Percentiles rank a stretch among this genome's conserved stretches.
These are phyloP conservation scores for Seiridium cupressi DNA, from an alignment of 2,329 filamentous ascomycete genomes.

Conservation along the genomic window DNA sequence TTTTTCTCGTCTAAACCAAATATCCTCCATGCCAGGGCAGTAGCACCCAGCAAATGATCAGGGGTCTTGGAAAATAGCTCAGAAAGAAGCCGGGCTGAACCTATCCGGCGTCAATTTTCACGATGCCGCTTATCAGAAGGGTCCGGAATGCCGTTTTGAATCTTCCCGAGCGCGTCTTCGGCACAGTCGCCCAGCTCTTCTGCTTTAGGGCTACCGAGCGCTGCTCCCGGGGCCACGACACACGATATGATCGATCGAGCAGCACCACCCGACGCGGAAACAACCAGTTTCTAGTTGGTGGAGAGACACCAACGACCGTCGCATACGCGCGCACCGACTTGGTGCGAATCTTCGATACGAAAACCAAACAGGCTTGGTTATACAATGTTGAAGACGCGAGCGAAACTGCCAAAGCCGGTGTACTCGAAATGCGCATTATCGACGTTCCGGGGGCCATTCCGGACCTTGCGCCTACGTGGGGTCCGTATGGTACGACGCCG, in stretches of 20 bases:
- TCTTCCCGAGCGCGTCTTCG: not conserved
- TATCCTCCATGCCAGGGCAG: slow-evolving; percentile 15
- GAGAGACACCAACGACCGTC: no score
- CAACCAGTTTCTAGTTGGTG: no score
- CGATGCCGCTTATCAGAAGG: not conserved
- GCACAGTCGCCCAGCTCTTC: not conserved
- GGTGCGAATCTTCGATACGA: no score
- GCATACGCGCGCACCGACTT: no score
- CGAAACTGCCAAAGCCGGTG: no score
- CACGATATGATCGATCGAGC: no score
- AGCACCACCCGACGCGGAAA: no score
- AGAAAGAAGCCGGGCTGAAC: slow-evolving; percentile 7
- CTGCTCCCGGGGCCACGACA: not conserved
- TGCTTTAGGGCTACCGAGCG: not conserved
- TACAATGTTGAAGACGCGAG: no score
- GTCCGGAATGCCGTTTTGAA: slow-evolving; percentile 4
- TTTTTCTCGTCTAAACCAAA: slow-evolving; percentile 11
- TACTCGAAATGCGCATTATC: no score
- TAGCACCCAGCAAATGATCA: slow-evolving; percentile 13
- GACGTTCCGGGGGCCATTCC: no score
- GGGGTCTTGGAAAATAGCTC: slow-evolving; percentile 12
- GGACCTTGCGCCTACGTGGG: not conserved
- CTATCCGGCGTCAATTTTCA: not conserved
- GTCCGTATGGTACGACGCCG: not conserved
- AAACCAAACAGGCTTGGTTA: no score